Evolutionary conservation across 148 eudicot species (phyloP), one percentile per base, ranked within the genome.

Genomic region (Nyssa sinensis): DNA sequence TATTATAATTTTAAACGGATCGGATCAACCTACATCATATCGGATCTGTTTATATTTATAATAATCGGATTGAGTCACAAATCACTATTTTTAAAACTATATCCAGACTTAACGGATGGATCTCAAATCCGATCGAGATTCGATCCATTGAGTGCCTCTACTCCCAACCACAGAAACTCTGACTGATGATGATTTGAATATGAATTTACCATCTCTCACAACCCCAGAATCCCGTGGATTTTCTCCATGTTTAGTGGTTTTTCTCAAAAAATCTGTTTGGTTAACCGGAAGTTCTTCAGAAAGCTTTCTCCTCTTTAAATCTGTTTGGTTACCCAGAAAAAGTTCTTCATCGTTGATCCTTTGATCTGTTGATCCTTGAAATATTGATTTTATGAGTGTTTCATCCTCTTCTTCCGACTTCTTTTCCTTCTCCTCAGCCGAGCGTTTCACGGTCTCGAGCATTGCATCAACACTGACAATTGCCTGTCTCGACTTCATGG

Each of bases 401-500:
- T 94, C 98, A 86, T 94, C 98, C 77, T 89, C 90, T 78, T 94
- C 97, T 63, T 88, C 90, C 74, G 92, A 68, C 71, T 84, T 86
- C 75, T 75, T 83, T 73, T 84, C 93, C 94, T 88, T 81, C 10
- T 77, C 77, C 55, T 85, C 93, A 55, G 86, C 81, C 12, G 89
- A 76, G 53, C 84, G 85, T 74, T 93, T 91, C 79, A 91, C 80
- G 39, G 87, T 91, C 62, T 87, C 92, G 30, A 95, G 88, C 97
- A 95, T 88, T 7, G 81, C 87, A 77, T 95, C 99, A n/a, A n/a
- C n/a, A n/a, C n/a, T n/a, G n/a, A 95, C 89, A 11, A 85, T 81
- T 9, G 97, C 97, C 72, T 95, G 99, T 59, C 97, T 85, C 31
- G 97, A 89, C 94, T 81, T 96, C 97, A 96, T 86, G 49, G 99